phyloP scores from a whole-genome alignment of 805 yeast species.

The Hyphopichia homilentoma region DNA sequence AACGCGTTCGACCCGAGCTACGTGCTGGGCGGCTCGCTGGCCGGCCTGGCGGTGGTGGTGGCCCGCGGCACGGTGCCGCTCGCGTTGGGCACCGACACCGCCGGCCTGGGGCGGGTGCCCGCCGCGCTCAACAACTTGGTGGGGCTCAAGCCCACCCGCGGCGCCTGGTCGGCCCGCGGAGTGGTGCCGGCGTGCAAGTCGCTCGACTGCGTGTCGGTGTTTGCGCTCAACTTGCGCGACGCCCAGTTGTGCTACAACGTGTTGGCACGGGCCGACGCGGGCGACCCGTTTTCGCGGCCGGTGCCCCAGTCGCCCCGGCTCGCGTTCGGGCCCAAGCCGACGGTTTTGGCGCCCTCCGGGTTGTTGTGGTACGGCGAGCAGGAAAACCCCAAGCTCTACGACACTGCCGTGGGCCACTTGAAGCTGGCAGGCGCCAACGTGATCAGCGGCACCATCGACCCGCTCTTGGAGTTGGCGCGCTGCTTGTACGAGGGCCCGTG shows the following conservation, averaged over 20 bases:
- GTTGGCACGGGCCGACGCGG: slow-evolving; percentile 66
- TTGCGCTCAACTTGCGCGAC: slow-evolving; percentile 72
- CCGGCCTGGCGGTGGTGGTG: slow-evolving; percentile 93
- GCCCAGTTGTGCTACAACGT: slow-evolving; percentile 75
- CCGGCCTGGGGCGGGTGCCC: slow-evolving; percentile 97
- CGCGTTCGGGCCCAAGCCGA: slow-evolving; percentile 56
- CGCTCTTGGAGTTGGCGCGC: slow-evolving; percentile 75
- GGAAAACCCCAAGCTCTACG: slow-evolving; percentile 69
- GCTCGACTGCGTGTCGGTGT: slow-evolving; percentile 86
- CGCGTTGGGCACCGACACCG: slow-evolving; percentile 93
- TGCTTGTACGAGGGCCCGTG: slow-evolving; percentile 97
- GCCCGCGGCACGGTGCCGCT: slow-evolving; percentile 88
- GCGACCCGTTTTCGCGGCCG: slow-evolving; percentile 78
- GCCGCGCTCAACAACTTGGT: slow-evolving; percentile 89
- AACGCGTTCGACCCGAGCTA: slow-evolving; percentile 72
- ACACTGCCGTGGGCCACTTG: slow-evolving; percentile 50
- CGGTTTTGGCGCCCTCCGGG: slow-evolving; percentile 71
- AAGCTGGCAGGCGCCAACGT: slow-evolving; percentile 48
- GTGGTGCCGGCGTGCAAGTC: slow-evolving; percentile 98
- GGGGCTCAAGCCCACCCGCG: slow-evolving; percentile 91
- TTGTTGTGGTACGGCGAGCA: slow-evolving; percentile 79
- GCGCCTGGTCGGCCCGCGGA: slow-evolving; percentile 80
- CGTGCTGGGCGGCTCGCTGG: slow-evolving; percentile 93
- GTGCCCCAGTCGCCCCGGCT: slow-evolving; percentile 65
- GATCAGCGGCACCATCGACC: slow-evolving; percentile 65